Base-by-base conservation (phyloP, 768 basidiomycete species). In the Hygrocybe punicea region DNA sequence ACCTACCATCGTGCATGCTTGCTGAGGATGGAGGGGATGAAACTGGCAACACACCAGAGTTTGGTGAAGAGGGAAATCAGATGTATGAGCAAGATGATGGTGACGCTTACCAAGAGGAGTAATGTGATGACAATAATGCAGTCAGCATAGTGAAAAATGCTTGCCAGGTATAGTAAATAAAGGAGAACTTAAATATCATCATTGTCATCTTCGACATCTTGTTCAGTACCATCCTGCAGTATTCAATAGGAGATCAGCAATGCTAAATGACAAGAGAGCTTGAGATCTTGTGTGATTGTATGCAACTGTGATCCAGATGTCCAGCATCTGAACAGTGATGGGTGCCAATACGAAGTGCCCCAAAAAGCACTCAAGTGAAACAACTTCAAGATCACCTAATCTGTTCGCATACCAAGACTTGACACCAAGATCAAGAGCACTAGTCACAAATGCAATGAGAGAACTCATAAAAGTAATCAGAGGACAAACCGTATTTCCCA, bases 221-320 rank as follows among this genome's bases (percentile, higher is more conserved):
- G n/a, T 34, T 53, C 52, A 10, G 52, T 44, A 40, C 17, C 34
- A 17, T 17, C 35, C 35, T 53, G 29, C 29, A 29, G 29, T 29
- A 29, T 29, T 29, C 29, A 51, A 13, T 23, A 23, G 3, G 8
- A 23, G 17, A n/a, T 10, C 25, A 23, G 39, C 25, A 11, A 44
- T 16, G 17, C 39, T 53, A 29, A 23, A 11, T 25, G n/a, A n/a
- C 2, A 29, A 34, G 2, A 55, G 42, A 36, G 11, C 51, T 36
- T 45, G 24, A 17, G 10, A 35, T 25, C 61, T 5, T 60, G 62
- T 62, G 55, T 64, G 63, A 44, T 62, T 55, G 17, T 45, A 40
- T 7, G 63, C 57, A 7, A 64, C 51, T 3, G 63, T 64, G n/a
- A 64, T 55, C 63, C 63, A 64, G 13, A 62, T n/a, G 34, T 55